Evolutionary conservation across 2,329 filamentous ascomycete species (phyloP).

Genomic region (Penicillium crustosum): DNA sequence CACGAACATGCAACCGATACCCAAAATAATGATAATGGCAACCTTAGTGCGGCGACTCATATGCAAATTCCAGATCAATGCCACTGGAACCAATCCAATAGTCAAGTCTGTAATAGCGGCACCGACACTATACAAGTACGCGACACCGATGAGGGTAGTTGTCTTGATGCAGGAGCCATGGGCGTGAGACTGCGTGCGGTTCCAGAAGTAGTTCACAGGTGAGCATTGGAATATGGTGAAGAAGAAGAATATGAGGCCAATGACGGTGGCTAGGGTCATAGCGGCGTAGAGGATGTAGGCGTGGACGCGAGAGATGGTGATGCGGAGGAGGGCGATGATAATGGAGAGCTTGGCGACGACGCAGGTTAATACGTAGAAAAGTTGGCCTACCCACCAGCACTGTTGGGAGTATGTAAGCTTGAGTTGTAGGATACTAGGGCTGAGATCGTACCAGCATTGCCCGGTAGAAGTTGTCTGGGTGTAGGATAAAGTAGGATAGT

Average conservation of each 20-base stretch:
- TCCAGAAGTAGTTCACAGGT: conserved; percentile 54
- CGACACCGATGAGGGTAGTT: conserved; percentile 52
- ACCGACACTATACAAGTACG: conserved; percentile 52
- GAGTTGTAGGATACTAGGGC: background rate
- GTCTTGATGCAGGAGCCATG: conserved; percentile 44
- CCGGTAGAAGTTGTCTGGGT: conserved; percentile 21
- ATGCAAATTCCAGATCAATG: conserved; percentile 55
- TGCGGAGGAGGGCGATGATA: conserved; percentile 52
- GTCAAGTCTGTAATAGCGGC: conserved; percentile 51
- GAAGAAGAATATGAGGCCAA: conserved; percentile 51
- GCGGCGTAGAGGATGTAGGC: conserved; percentile 48
- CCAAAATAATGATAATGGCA: conserved; percentile 52
- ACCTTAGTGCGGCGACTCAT: conserved; percentile 55
- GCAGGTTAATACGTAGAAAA: conserved; percentile 51
- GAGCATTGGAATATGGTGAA: conserved; percentile 53
- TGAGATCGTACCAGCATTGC: conserved; percentile 26
- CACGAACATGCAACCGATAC: conserved; percentile 53
- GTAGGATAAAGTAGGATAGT: conserved; percentile 17
- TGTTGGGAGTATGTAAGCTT: conserved; percentile 5
- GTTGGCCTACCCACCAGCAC: conserved; percentile 54
- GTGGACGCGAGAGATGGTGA: conserved; percentile 48
- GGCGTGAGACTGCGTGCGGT: conserved; percentile 16
- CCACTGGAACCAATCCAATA: conserved; percentile 53
- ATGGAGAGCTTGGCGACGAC: conserved; percentile 52
- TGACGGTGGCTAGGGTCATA: conserved; percentile 44